Base-by-base conservation (phyloP, 2,329 filamentous ascomycete genomes). In the Lizonia empirigonia region DNA sequence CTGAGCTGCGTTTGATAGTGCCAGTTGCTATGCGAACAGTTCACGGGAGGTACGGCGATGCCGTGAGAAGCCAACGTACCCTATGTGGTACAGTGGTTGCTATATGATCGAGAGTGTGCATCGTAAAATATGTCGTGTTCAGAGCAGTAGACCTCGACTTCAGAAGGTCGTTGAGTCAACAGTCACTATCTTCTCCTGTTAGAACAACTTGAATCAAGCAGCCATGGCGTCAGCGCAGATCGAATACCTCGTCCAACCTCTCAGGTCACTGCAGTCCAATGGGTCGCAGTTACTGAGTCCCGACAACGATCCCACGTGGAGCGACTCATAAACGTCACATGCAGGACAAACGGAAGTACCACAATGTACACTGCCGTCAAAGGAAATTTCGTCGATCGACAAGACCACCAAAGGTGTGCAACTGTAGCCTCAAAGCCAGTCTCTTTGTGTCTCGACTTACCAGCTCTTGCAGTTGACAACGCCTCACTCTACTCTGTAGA, bases 151-250 rank as follows among this genome's bases (percentile, higher is more conserved):
- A 18, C 13, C 36, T 37, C 26, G 15, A 23, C 12, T 44, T 24
- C 32, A 23, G n/a, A 26, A 37, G 26, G 27, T 32, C 29, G 20
- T 37, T 19, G 15, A 52, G n/a, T 3, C 22, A 22, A 16, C 5
- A 46, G 41, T 32, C 13, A 51, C 5, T 23, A 16, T 35, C 24
- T 26, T 13, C 12, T 35, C 3, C 12, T 27, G 5, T 23, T 8
- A 36, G 16, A 35, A 27, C 6, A 19, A 7, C 16, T 7, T 23
- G 12, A 8, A 30, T 15, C 24, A n/a, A 39, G 9, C 24, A 23
- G 18, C 24, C 30, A 46, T 46, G 49, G 38, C 36, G 32, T 52
- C 49, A 52, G 24, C 32, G 37, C 16, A 41, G 30, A 46, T 38
- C 2, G 19, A 33, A 13, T 7, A 20, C 26, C 9, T 23, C 13